Percentiles rank a stretch among this genome's conserved stretches.
phyloP scores from a whole-genome alignment of 306 rosid species.

The Trifolium subterraneum region DNA sequence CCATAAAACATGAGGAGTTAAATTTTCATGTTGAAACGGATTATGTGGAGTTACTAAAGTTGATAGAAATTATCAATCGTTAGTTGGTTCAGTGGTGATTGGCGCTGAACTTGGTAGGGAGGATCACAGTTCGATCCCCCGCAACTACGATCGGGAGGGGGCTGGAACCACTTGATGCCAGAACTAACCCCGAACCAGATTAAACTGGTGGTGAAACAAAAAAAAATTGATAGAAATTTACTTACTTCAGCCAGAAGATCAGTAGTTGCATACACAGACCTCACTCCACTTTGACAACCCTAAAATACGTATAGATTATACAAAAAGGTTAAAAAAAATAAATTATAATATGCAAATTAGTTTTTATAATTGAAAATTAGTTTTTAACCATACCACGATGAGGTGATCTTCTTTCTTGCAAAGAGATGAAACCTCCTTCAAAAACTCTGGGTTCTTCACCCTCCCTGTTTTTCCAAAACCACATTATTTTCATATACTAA shows the following conservation, averaged over 20 bases:
- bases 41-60: not conserved
- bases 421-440: constrained; percentile 59
- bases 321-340: not conserved
- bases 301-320: constrained; percentile 32
- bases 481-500: constrained; percentile 19
- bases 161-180: too few species aligned
- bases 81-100: too few species aligned
- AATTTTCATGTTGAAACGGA: not conserved
- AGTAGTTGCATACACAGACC: constrained; percentile 71
- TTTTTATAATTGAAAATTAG: too few species aligned
- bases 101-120: too few species aligned
- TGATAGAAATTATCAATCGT: too few species aligned
- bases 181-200: too few species aligned
- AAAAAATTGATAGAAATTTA: too few species aligned
- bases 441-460: constrained; percentile 73
- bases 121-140: too few species aligned
- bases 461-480: constrained; percentile 54
- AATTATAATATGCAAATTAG: too few species aligned
- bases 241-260: constrained; percentile 71
- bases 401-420: constrained; percentile 69
- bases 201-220: too few species aligned
- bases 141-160: too few species aligned
- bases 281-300: constrained; percentile 91
- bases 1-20: not conserved
- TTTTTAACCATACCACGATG: constrained; percentile 72